Base-by-base conservation (phyloP, 805 yeast genomes). In the Diddensiella santjacobensis region DNA sequence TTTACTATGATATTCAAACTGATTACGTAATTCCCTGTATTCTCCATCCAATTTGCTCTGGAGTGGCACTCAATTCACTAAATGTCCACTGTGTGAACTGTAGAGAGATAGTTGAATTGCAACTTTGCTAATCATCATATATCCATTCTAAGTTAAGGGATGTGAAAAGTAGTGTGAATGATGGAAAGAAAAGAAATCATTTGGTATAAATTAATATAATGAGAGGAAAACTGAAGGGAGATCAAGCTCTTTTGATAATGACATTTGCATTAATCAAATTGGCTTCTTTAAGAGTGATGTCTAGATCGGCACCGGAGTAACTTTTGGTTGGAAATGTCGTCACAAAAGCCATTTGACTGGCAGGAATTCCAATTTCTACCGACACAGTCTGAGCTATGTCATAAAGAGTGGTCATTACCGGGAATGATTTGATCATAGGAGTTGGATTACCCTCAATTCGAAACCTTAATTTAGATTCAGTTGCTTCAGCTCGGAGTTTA, bases 261-360 rank as follows among this genome's bases (percentile, higher is more conserved):
- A 64, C 56, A 4, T 56, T 63, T 18, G 68, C 58, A 43, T 65
- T 65, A 31, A 65, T 53, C 22, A 65, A 53, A 4, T 59, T 64
- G n/a, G 60, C 58, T 43, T 65, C 66, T 20, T 55, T 56, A 29
- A 66, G 45, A 0, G 63, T 55, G 50, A 56, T 45, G 20, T 52
- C 56, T 35, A 60, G 51, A 24, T 60, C 64, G 18, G 50, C 57
- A 6, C 39, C 33, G 4, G 56, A 49, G 23, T 47, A 53, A 6
- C 52, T 49, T 33, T 53, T 45, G 11, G 62, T 60, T 13, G 70
- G 70, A 44, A 63, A 66, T 8, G 67, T 58, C 23, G 67, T 60
- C 33, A 55, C 45, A 29, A 66, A 56, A 22, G 49, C 52, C 6
- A 64, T 41, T 19, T 45, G 19, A 11, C 42, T 42, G n/a, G 61